These are phyloP conservation scores for Citrus cavaleriei DNA, from an alignment of 345 rosid species.

Conservation along the genomic window DNA sequence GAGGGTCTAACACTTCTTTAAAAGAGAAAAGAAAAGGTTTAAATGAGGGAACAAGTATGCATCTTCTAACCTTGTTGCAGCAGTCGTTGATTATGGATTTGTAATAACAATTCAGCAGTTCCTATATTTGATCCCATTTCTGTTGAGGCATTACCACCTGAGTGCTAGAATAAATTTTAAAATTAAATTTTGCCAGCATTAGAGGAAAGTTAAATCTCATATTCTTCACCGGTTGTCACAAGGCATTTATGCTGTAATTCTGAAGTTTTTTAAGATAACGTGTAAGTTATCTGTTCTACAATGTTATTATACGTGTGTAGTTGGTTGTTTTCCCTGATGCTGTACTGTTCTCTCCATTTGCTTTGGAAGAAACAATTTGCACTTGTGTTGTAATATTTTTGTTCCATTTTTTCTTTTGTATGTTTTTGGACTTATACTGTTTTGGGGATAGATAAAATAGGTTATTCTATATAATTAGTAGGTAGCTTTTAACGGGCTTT, in stretches of 20 bases:
- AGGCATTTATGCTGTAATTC: background rate
- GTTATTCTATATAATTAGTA: background rate
- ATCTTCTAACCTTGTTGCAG: background rate
- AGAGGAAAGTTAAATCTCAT: background rate
- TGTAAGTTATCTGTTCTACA: background rate
- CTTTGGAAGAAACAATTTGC: background rate
- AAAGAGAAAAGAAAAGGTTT: too few relatives aligned
- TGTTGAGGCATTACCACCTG: background rate
- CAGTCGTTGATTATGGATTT: background rate
- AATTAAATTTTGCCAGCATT: background rate
- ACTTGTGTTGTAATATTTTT: background rate
- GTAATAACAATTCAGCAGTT: background rate
- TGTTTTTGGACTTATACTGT: background rate
- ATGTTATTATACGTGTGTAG: background rate
- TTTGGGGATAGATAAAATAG: background rate
- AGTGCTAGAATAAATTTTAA: background rate
- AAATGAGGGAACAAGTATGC: background rate
- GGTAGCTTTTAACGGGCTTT: background rate
- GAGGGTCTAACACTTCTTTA: too few relatives aligned
- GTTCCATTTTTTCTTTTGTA: background rate
- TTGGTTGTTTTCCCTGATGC: background rate
- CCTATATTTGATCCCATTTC: background rate
- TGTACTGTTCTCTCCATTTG: background rate
- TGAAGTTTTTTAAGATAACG: background rate
- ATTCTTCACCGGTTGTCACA: background rate